These are phyloP conservation scores for Epichloe typhina DNA, from an alignment of 2,329 filamentous ascomycete species.

Conservation along the genomic window DNA sequence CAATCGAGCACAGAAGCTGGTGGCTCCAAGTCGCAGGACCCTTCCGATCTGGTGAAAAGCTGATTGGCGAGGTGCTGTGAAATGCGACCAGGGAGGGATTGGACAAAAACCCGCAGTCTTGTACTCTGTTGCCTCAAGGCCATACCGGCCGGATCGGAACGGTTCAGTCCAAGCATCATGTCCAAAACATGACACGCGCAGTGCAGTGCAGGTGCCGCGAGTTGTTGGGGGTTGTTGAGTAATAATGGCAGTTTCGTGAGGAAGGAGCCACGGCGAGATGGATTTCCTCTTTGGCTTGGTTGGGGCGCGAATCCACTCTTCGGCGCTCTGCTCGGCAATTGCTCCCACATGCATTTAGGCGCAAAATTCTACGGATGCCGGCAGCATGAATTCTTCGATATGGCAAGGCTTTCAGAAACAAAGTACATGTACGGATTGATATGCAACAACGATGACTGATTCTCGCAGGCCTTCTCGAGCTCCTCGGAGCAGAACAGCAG, in stretches of 20 bases:
- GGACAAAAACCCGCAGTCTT: too few species aligned
- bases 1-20: neutral
- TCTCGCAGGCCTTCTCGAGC: neutral
- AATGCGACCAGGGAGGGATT: neutral
- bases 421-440: too few species aligned
- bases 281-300: neutral
- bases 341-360: too few species aligned
- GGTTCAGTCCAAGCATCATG: too few species aligned
- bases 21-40: neutral
- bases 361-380: too few species aligned
- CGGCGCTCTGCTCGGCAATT: too few species aligned
- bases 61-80: neutral
- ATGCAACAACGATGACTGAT: too few species aligned
- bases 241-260: neutral
- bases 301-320: too few species aligned
- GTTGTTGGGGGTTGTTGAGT: neutral
- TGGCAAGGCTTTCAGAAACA: neutral
- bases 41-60: neutral
- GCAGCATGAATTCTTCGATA: neutral
- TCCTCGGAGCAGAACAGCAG: slow-evolving; percentile 1
- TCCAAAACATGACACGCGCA: too few species aligned
- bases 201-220: too few species aligned
- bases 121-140: too few species aligned
- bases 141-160: too few species aligned
- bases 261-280: neutral